phyloP scores from a whole-genome alignment of 139 green algal species.

The Nannochloris sp. region DNA sequence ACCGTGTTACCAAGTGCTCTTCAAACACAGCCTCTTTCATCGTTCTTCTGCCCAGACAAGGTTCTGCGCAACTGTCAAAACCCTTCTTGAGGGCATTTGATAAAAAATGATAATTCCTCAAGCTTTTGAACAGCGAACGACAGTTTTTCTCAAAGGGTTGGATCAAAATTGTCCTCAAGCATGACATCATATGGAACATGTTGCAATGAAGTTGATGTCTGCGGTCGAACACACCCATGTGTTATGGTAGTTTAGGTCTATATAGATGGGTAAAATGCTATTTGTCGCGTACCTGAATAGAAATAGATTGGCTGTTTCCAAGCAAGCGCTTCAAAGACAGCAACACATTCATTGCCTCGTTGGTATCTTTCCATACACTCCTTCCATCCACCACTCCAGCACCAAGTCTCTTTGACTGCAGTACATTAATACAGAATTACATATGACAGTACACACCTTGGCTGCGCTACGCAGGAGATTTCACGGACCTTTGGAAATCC shows the following conservation, averaged over 20 bases:
- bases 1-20: conserved; percentile 29
- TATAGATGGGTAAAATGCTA: too few species aligned
- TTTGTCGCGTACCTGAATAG: background rate
- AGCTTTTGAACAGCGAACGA: conserved; percentile 81
- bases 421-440: conserved; percentile 6
- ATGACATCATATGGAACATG: conserved; percentile 64
- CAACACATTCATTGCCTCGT: conserved; percentile 8
- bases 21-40: background rate
- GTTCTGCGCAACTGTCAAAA: background rate
- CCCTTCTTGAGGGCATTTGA: background rate
- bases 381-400: conserved; percentile 77
- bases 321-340: conserved; percentile 34
- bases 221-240: too few species aligned
- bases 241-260: too few species aligned
- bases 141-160: conserved; percentile 29
- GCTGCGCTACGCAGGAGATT: background rate
- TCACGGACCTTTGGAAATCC: conserved; percentile 33
- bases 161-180: conserved; percentile 36
- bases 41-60: background rate
- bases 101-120: conserved; percentile 31
- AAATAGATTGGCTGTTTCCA: conserved; percentile 7
- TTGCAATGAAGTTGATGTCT: conserved; percentile 58
- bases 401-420: conserved; percentile 63
- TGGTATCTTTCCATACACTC: conserved; percentile 61
- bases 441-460: background rate